A percentile compares a stretch with the other conserved stretches of the same genome.
phyloP scores from a whole-genome alignment of 352 stramenopile species.

The Phytophthora rubi region DNA sequence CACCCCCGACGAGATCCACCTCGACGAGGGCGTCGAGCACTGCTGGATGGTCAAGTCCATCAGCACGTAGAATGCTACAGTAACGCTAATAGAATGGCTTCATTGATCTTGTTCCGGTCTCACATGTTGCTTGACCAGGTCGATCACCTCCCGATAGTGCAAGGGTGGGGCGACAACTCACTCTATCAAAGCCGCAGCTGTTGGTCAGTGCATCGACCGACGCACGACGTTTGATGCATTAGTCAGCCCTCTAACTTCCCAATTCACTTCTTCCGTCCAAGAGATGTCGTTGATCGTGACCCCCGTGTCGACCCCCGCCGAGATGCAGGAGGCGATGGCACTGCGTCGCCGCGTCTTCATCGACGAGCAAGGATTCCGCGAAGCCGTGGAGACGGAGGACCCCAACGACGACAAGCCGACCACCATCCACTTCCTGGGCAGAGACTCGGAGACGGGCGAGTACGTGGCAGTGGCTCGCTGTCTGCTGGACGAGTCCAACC shows the following conservation, averaged over 20 bases:
- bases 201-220: constrained; percentile 23
- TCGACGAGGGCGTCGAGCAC: constrained; percentile 40
- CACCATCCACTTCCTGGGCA: constrained; percentile 68
- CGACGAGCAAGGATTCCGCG: constrained; percentile 57
- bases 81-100: constrained; percentile 12
- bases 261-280: constrained; percentile 6
- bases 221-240: constrained; percentile 26
- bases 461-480: constrained; percentile 67
- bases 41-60: constrained; percentile 44
- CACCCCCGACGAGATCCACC: constrained; percentile 35
- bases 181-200: neutral
- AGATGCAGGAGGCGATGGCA: constrained; percentile 50
- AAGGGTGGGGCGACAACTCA: neutral
- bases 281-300: constrained; percentile 54
- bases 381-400: constrained; percentile 50
- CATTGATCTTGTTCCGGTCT: neutral
- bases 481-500: constrained; percentile 38
- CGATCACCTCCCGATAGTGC: neutral
- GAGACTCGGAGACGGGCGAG: constrained; percentile 61
- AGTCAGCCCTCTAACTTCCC: constrained; percentile 15
- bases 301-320: constrained; percentile 44
- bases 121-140: neutral
- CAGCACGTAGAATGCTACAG: constrained; percentile 10
- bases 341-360: constrained; percentile 67
- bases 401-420: constrained; percentile 49